Evolutionary conservation across 768 basidiomycete species (phyloP).

Genomic region (Lactifluus rugatus): DNA sequence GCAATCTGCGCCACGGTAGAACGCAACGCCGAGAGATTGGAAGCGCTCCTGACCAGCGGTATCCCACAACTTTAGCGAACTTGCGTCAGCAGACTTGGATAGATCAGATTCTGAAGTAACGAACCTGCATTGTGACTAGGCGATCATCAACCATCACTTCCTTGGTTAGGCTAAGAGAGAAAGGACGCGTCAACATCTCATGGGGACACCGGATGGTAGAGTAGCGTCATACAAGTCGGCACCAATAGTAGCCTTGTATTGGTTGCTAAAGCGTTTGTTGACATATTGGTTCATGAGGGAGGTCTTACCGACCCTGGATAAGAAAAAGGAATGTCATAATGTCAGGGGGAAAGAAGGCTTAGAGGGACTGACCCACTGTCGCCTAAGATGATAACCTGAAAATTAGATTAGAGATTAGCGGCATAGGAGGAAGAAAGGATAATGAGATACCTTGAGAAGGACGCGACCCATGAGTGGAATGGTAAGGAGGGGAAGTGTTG

Average conservation of each 20-base stretch:
- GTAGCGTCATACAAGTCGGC: slow-evolving; percentile 75
- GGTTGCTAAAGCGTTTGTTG: slow-evolving; percentile 98
- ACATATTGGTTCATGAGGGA: slow-evolving; percentile 99
- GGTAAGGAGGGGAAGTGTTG: slow-evolving; percentile 3
- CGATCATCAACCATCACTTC: slow-evolving; percentile 99
- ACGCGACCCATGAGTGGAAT: slow-evolving; percentile 62
- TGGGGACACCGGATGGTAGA: slow-evolving; percentile 19
- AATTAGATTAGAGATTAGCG: background rate
- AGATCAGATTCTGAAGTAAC: slow-evolving; percentile 18
- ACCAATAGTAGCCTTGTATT: slow-evolving; percentile 99
- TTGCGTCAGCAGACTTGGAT: background rate
- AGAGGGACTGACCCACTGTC: slow-evolving; percentile 75
- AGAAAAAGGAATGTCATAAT: slow-evolving; percentile 5
- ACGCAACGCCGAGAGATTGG: slow-evolving; percentile 97
- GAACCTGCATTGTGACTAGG: slow-evolving; percentile 96
- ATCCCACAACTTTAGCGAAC: slow-evolving; percentile 81
- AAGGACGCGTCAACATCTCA: background rate
- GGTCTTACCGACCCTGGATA: slow-evolving; percentile 87
- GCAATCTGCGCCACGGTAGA: slow-evolving; percentile 98
- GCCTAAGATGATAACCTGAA: slow-evolving; percentile 94
- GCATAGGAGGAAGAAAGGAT: background rate
- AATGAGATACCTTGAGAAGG: slow-evolving; percentile 60
- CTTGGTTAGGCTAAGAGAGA: slow-evolving; percentile 68
- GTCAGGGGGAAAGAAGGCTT: background rate
- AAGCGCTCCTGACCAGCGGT: slow-evolving; percentile 99